phyloP scores from a whole-genome alignment of 345 rosid species.

The Arabidopsis thaliana region TAIR10.1 NC_003070.9:2691001-2691500 shows the following conservation, averaged over 20 bases:
- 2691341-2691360: slow-evolving; percentile 46
- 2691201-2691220: slow-evolving; percentile 37
- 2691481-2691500: slow-evolving; percentile 30
- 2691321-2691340: slow-evolving; percentile 45
- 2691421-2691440: slow-evolving; percentile 21
- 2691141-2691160: slow-evolving; percentile 1
- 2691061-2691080: slow-evolving; percentile 25
- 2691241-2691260: slow-evolving; percentile 42
- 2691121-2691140: slow-evolving; percentile 27
- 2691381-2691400: slow-evolving; percentile 29
- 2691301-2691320: slow-evolving; percentile 18
- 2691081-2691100: slow-evolving; percentile 35
- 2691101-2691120: slow-evolving; percentile 22
- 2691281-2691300: slow-evolving; percentile 6
- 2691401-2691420: slow-evolving; percentile 36
- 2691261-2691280: slow-evolving; percentile 38
- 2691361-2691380: neutral
- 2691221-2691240: slow-evolving; percentile 40
- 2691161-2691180: slow-evolving; percentile 31
- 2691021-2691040: slow-evolving; percentile 19
- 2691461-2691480: slow-evolving; percentile 16
- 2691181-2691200: slow-evolving; percentile 39
- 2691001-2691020: neutral
- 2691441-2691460: slow-evolving; percentile 27
- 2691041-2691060: slow-evolving; percentile 11